Evolutionary conservation across 345 rosid genomes (phyloP), one percentile per base, ranked within the genome.

Genomic region (Murraya koenigii): DNA sequence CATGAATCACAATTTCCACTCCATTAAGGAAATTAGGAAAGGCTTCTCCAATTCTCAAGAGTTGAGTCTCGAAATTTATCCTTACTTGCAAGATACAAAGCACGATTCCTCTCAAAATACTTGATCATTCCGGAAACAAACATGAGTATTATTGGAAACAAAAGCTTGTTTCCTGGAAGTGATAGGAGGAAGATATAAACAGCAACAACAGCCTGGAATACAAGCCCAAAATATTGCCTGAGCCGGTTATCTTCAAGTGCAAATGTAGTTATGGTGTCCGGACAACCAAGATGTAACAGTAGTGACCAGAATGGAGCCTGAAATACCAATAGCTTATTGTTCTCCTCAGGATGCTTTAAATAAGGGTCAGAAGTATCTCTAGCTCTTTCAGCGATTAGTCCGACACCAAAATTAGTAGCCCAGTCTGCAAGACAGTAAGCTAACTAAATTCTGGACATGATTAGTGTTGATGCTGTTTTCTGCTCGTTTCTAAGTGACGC

Each of bases 201-300:
- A 35, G 90, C 82, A 2, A 89, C 86, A 8, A 68, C 66, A 0
- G 81, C 88, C 69, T 88, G 93, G 76, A 86, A 80, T 54, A 84
- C 8, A 13, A 90, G 83, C 2, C 85, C 82, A 1, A 90, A 82
- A 69, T 89, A 74, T 76, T 92, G 91, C 71, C 94, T 47, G 25
- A 84, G 83, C 91, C 93, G 89, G 7, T 88, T 92, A 33, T 92
- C 97, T 47, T 92, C n/a, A n/a, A n/a, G n/a, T n/a, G n/a, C n/a
- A n/a, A n/a, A n/a, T n/a, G n/a, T 94, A 9, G 97, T 90, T 61
- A 92, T 89, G 3, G 93, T 84, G 80, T 92, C 93, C 0, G 93
- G 92, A n/a, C n/a, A n/a, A n/a, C n/a, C n/a, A n/a, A n/a, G n/a
- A n/a, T n/a, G n/a, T n/a, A n/a, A n/a, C n/a, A n/a, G n/a, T n/a